Evolutionary conservation across 2,329 filamentous ascomycete species (phyloP).

Genomic region (Ophiobolus disseminans): DNA sequence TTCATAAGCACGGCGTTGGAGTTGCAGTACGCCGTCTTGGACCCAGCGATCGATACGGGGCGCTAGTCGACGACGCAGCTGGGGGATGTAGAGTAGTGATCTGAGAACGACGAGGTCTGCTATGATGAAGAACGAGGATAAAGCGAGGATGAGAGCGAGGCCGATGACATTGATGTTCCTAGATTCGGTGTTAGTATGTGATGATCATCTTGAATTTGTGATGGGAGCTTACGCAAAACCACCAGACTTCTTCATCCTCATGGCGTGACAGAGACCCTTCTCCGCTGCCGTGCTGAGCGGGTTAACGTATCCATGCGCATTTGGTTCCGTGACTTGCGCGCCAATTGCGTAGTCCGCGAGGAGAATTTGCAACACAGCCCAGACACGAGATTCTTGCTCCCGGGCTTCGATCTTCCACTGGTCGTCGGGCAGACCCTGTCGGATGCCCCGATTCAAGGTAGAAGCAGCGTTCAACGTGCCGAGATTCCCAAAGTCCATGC

Average conservation of each 20-base stretch:
- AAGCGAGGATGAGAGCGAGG: constrained; percentile 19
- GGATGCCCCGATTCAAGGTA: too few relatives aligned
- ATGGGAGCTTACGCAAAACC: constrained; percentile 21
- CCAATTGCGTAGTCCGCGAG: constrained; percentile 17
- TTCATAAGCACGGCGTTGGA: constrained; percentile 30
- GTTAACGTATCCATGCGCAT: not conserved
- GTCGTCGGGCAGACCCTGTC: too few relatives aligned
- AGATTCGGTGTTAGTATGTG: not conserved
- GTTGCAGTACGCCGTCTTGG: constrained; percentile 30
- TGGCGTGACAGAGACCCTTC: constrained; percentile 14
- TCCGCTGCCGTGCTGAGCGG: constrained; percentile 8
- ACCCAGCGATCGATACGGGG: constrained; percentile 31
- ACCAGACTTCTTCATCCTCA: constrained; percentile 23
- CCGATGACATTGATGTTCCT: constrained; percentile 32
- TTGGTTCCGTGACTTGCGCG: constrained; percentile 1
- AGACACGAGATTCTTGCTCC: not conserved
- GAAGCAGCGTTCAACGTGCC: too few relatives aligned
- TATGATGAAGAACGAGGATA: constrained; percentile 10
- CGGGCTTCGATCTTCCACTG: not conserved
- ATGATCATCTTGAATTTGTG: not conserved
- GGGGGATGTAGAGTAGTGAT: constrained; percentile 19
- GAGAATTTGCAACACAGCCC: not conserved
- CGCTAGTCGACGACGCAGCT: constrained; percentile 15
- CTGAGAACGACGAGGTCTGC: constrained; percentile 18
- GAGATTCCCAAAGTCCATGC: too few relatives aligned